These are phyloP conservation scores for Lagerstroemia speciosa DNA, from an alignment of 345 rosid genomes.

Conservation along the genomic window DNA sequence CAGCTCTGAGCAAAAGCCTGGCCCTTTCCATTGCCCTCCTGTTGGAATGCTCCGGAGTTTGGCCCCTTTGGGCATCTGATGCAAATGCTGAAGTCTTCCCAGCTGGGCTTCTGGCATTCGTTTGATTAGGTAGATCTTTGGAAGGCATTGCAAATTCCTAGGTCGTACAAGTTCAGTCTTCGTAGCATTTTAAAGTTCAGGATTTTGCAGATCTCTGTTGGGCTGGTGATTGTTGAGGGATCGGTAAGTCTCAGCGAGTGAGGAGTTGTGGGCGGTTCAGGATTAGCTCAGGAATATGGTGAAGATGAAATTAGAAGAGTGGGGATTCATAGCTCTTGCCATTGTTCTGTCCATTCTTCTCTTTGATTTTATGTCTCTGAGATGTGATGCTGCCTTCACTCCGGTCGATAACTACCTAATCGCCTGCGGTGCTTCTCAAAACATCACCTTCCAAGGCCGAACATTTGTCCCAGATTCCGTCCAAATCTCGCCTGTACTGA, in stretches of 20 bases:
- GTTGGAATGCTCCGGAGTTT: background rate
- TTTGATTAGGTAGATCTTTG: constrained; percentile 1
- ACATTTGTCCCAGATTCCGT: constrained; percentile 69
- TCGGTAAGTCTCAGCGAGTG: background rate
- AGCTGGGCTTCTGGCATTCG: background rate
- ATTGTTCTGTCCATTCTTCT: no score
- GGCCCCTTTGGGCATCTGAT: background rate
- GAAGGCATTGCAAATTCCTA: constrained; percentile 4
- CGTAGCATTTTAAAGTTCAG: background rate
- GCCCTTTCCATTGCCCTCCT: no score
- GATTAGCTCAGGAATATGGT: constrained; percentile 13
- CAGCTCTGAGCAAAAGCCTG: constrained; percentile 1
- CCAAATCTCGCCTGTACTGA: constrained; percentile 50
- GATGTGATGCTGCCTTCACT: constrained; percentile 37
- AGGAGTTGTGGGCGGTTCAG: constrained; percentile 16
- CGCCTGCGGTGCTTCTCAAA: constrained; percentile 74
- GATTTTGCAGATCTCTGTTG: background rate
- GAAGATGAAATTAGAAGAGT: constrained; percentile 37
- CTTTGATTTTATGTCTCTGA: constrained; percentile 25
- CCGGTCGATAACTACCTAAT: constrained; percentile 78
- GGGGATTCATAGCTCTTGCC: constrained; percentile 22
- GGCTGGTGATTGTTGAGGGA: background rate
- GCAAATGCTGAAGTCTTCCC: background rate
- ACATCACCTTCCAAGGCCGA: constrained; percentile 57
- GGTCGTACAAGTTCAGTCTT: no score